A percentile compares a stretch with the other conserved stretches of the same genome.
Evolutionary conservation across 352 stramenopile species (phyloP).

Genomic region (Pythium rhizo-oryzae): DNA sequence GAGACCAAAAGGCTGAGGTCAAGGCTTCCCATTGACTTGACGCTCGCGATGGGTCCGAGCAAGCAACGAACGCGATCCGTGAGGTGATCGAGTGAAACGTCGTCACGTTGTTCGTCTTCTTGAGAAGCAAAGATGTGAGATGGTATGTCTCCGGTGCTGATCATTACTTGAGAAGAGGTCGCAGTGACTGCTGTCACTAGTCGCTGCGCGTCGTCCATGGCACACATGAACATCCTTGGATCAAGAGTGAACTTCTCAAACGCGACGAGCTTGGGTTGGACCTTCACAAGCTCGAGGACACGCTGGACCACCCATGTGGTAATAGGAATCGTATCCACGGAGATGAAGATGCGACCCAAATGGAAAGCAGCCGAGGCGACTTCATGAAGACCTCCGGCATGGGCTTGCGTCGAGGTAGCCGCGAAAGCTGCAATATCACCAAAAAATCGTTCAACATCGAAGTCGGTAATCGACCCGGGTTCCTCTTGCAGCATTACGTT

Average conservation of each 20-base stretch:
- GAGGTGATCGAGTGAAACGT: background rate
- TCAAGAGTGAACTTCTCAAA: constrained; percentile 12
- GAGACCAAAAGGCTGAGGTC: constrained; percentile 8
- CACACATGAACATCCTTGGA: constrained; percentile 10
- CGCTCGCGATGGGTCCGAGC: background rate
- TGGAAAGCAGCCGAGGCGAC: background rate
- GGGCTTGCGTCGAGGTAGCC: background rate
- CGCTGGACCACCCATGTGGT: constrained; percentile 9
- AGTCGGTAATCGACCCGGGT: background rate
- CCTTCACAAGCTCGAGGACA: background rate
- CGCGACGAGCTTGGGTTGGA: background rate
- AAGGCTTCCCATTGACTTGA: background rate
- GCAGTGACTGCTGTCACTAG: background rate
- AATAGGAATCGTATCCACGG: background rate
- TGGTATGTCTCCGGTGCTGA: constrained; percentile 2
- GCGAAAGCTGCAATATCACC: constrained; percentile 7
- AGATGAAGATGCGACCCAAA: constrained; percentile 9
- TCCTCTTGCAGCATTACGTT: background rate
- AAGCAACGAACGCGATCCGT: background rate
- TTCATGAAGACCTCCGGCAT: background rate
- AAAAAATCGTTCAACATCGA: constrained; percentile 13
- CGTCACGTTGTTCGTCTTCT: background rate
- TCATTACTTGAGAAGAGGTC: background rate
- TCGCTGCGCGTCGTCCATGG: background rate
- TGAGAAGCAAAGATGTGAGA: background rate